Evolutionary conservation across 139 green algal genomes (phyloP).

Genomic region (Nannochloris sp.): DNA sequence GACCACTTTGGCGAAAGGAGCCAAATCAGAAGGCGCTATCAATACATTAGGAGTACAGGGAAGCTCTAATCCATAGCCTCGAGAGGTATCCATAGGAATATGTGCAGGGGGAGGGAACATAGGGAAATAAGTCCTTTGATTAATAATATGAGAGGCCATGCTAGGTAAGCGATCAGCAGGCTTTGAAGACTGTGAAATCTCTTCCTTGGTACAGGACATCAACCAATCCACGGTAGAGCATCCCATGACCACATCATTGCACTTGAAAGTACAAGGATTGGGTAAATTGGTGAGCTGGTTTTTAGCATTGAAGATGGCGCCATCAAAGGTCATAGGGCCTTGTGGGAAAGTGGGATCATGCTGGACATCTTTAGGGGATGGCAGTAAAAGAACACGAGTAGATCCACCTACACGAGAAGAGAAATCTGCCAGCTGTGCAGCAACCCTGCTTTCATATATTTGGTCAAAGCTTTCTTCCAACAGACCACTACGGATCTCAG

Average conservation of each 20-base stretch:
- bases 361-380: constrained; percentile 64
- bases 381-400: constrained; percentile 64
- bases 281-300: constrained; percentile 19
- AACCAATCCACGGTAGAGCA: constrained; percentile 44
- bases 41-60: constrained; percentile 72
- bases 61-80: constrained; percentile 47
- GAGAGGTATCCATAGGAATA: constrained; percentile 63
- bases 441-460: constrained; percentile 53
- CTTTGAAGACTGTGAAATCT: constrained; percentile 22
- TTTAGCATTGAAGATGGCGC: background rate
- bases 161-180: constrained; percentile 58
- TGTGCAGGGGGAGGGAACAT: constrained; percentile 70
- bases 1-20: constrained; percentile 78
- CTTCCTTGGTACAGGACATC: constrained; percentile 25
- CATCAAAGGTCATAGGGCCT: constrained; percentile 39
- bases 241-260: constrained; percentile 31
- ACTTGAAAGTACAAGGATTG: constrained; percentile 43
- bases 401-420: background rate
- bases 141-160: constrained; percentile 68
- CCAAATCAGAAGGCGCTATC: constrained; percentile 86
- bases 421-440: constrained; percentile 31
- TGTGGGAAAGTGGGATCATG: constrained; percentile 67
- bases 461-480: constrained; percentile 68
- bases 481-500: constrained; percentile 44
- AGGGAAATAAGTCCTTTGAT: constrained; percentile 80